Conservation (phyloP, 805 yeast species). For the Candida krabiensis region DNA sequence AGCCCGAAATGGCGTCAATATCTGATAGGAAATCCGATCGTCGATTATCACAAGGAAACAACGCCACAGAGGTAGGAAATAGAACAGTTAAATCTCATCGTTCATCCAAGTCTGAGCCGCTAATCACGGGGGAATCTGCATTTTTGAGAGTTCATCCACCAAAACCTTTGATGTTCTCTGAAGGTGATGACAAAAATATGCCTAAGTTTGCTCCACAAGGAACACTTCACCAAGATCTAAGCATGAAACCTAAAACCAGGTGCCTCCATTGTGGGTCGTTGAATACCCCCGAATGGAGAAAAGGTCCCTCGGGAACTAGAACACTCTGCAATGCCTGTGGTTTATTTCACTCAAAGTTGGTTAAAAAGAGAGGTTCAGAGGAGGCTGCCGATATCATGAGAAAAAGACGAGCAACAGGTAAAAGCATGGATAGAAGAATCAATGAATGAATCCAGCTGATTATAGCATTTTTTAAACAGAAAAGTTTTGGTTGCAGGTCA, state of each 20-base stretch:
- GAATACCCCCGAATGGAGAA: constrained; percentile 90
- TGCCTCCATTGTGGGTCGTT: constrained; percentile 74
- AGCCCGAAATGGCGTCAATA: too few relatives aligned
- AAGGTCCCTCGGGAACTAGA: constrained; percentile 81
- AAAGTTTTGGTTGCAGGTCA: neutral
- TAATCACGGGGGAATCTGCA: constrained; percentile 27
- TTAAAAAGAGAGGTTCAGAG: constrained; percentile 45
- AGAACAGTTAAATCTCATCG: too few relatives aligned
- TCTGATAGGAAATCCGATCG: too few relatives aligned
- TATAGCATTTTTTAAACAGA: neutral
- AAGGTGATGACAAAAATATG: constrained; percentile 8
- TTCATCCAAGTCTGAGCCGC: constrained; percentile 19
- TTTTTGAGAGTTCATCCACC: constrained; percentile 32
- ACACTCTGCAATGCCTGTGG: constrained; percentile 95
- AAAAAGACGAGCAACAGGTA: constrained; percentile 30
- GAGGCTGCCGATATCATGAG: constrained; percentile 40
- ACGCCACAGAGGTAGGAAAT: too few relatives aligned
- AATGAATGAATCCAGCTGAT: constrained; percentile 4
- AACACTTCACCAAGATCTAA: constrained; percentile 35
- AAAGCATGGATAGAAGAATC: constrained; percentile 30
- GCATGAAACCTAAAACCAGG: constrained; percentile 29
- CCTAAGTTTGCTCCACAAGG: constrained; percentile 31
- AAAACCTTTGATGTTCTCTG: constrained; percentile 22
- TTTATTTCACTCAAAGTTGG: constrained; percentile 63
- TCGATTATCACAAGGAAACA: too few relatives aligned